A percentile compares a stretch with the other conserved stretches of the same genome.
phyloP scores from a whole-genome alignment of 2,329 filamentous ascomycete genomes.

The Plenodomus lindquistii region DNA sequence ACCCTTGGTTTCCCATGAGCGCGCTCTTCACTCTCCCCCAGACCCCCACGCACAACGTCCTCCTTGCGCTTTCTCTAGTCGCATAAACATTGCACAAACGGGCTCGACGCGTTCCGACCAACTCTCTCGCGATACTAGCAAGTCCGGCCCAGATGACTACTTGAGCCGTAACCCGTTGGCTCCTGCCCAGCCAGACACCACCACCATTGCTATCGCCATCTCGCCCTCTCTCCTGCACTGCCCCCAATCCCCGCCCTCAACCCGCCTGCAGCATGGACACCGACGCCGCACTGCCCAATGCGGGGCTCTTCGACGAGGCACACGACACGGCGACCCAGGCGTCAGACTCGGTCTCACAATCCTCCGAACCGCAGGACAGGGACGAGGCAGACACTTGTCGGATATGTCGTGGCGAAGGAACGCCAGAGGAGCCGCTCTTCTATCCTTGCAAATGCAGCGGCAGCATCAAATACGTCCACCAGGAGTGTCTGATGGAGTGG shows the following conservation, averaged over 20 bases:
- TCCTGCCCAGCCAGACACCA: slow-evolving; percentile 16
- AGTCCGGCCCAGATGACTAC: slow-evolving; percentile 25
- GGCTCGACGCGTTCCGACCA: not conserved
- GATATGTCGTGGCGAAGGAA: slow-evolving; percentile 91
- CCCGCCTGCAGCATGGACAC: slow-evolving; percentile 24
- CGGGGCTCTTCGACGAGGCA: slow-evolving; percentile 16
- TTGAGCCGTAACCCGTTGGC: slow-evolving; percentile 26
- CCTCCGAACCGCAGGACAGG: slow-evolving; percentile 46
- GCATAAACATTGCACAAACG: not conserved
- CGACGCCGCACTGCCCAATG: slow-evolving; percentile 13
- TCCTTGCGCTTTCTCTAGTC: too few species aligned
- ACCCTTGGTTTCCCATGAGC: too few species aligned
- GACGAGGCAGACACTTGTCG: slow-evolving; percentile 83
- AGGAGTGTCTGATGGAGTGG: slow-evolving; percentile 99
- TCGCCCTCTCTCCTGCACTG: slow-evolving; percentile 1
- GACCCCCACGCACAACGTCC: too few species aligned
- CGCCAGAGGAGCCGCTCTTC: slow-evolving; percentile 82
- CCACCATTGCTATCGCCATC: not conserved
- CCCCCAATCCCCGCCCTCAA: slow-evolving; percentile 1
- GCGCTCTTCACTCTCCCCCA: too few species aligned
- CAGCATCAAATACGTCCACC: slow-evolving; percentile 97
- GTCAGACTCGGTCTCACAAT: slow-evolving; percentile 24
- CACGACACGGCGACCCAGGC: slow-evolving; percentile 6
- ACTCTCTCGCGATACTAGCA: not conserved
- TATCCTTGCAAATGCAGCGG: slow-evolving; percentile 99